Conservation (phyloP, 179 eudicot species). For the Beta macrorhiza region DNA sequence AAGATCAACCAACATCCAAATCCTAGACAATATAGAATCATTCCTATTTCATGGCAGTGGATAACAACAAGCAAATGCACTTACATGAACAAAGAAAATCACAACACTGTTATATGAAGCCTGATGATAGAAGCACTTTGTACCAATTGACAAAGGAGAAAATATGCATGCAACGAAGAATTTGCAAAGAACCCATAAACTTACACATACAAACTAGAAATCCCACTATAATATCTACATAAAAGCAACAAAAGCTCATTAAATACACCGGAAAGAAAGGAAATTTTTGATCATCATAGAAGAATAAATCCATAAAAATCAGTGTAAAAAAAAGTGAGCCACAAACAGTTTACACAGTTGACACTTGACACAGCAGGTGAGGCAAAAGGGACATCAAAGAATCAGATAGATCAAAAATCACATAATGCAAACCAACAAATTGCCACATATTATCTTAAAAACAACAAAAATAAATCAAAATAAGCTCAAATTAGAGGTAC, state of each 20-base stretch:
- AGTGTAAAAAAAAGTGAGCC: background rate
- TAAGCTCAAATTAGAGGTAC: background rate
- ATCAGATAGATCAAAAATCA: background rate
- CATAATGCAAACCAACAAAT: constrained; percentile 8
- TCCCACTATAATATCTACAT: background rate
- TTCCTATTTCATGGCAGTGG: background rate
- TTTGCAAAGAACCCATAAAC: background rate
- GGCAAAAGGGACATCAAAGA: background rate
- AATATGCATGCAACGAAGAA: constrained; percentile 15
- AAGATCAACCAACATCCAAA: background rate
- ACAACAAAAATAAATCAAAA: background rate
- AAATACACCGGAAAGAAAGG: background rate
- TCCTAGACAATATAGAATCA: background rate
- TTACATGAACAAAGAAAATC: background rate
- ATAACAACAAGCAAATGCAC: background rate
- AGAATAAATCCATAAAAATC: background rate
- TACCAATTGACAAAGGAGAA: background rate
- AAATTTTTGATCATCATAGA: background rate
- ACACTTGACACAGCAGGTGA: background rate
- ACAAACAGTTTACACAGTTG: constrained; percentile 1
- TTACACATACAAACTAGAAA: background rate
- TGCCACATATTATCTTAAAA: background rate
- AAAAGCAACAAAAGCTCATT: background rate
- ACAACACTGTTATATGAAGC: background rate
- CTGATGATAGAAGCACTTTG: background rate